Percentiles rank a stretch among this genome's conserved stretches.
These are phyloP conservation scores for Cucurbita ficifolia DNA, from an alignment of 306 rosid species.

Conservation along the genomic window DNA sequence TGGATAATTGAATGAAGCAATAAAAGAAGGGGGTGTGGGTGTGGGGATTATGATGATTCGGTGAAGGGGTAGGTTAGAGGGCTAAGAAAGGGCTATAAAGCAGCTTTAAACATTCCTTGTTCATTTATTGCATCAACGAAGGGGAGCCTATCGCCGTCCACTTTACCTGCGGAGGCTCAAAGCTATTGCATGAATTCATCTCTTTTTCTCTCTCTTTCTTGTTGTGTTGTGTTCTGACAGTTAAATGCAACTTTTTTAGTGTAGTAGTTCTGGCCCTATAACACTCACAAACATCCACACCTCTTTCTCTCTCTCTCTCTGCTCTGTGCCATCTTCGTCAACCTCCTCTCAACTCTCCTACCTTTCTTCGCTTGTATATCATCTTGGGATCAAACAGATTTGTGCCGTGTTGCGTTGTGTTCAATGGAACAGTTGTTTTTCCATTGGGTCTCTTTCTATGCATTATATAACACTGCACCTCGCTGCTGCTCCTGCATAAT, in stretches of 20 bases:
- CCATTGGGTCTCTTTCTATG: not conserved
- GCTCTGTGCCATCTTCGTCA: not conserved
- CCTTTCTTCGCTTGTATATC: not conserved
- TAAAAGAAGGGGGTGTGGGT: too few species aligned
- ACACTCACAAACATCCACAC: not conserved
- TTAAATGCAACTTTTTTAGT: constrained; percentile 5
- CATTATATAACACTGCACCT: not conserved
- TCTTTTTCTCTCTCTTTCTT: not conserved
- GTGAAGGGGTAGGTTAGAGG: not conserved
- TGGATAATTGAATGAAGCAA: too few species aligned
- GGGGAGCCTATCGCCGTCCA: constrained; percentile 8
- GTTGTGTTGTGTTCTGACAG: not conserved
- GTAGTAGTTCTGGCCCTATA: constrained; percentile 6
- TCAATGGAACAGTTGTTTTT: not conserved
- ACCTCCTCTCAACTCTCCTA: not conserved
- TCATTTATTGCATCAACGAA: not conserved
- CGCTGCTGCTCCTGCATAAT: not conserved
- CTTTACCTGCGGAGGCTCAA: constrained; percentile 7
- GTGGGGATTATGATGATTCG: not conserved
- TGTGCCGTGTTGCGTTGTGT: not conserved
- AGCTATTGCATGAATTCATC: not conserved
- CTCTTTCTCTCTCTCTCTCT: not conserved
- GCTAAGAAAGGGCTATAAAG: not conserved
- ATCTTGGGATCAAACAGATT: not conserved
- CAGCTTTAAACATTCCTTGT: constrained; percentile 10